Evolutionary conservation across 78 protist genomes (phyloP), one percentile per base, ranked within the genome.

Genomic region (Dictyostelium brefeldianum): DNA sequence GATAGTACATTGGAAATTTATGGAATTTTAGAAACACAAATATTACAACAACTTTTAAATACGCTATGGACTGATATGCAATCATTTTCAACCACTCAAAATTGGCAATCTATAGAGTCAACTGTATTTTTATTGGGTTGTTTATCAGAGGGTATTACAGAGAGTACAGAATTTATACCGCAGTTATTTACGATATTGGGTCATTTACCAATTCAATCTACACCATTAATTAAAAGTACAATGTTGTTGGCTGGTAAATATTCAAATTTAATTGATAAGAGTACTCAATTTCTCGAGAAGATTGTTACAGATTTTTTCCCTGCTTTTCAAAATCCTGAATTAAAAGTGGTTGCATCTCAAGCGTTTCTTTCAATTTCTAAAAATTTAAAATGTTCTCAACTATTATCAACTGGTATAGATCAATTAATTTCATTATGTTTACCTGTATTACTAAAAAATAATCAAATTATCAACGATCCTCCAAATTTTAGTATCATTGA

Each of bases 211-310:
- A 75, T 75, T 56, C 92, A 85, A 59, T 85, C 92, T 0, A 85
- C 92, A 8, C 92, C 92, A 5, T 75, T 85, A 15, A 65, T 85
- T 27, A 85, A 85, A 48, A 73, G 81, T 41, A 75, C 83, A 1
- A 85, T 85, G 59, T 43, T 78, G 0, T 29, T 85, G 48, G 92
- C 92, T 15, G 92, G 92, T n/a, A 85, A 85, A 65, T 85, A 85
- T 47, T 62, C 92, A 15, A 71, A 85, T 48, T 47, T 85, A 31
- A 20, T 85, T 17, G 83, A 85, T n/a, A 71, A 85, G 51, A 85
- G 78, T 57, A 59, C 83, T 14, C 70, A 54, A 47, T 85, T 74
- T 22, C 51, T 85, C 0, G 56, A 67, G 15, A 85, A 85, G 29
- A 51, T 85, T 50, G 83, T 85, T 2, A 25, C 74, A 43, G 92